Conservation (phyloP, 1,139 yeast species). For the Hyphopichia khmerensis region DNA sequence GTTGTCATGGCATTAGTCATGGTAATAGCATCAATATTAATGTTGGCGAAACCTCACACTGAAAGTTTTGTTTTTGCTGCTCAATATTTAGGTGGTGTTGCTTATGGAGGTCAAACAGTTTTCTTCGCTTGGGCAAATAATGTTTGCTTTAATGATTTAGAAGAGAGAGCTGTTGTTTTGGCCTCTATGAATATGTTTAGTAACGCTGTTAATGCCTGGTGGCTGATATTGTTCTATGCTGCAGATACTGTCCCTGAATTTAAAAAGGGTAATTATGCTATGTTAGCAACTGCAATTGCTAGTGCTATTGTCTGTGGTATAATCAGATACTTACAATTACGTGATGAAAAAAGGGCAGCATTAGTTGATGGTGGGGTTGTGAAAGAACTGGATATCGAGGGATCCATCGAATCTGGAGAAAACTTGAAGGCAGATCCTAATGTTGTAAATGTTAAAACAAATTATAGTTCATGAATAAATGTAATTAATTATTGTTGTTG, state of each 20-base stretch:
- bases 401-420: not conserved
- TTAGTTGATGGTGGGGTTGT: not conserved
- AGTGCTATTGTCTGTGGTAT: conserved; percentile 27
- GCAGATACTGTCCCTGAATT: conserved; percentile 53
- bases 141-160: conserved; percentile 51
- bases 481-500: no score
- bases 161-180: conserved; percentile 56
- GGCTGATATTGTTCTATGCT: conserved; percentile 52
- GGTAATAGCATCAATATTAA: conserved; percentile 46
- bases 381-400: conserved; percentile 3
- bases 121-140: conserved; percentile 64
- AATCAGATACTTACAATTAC: conserved; percentile 35
- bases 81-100: conserved; percentile 52
- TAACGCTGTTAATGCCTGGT: conserved; percentile 64
- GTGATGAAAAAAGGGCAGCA: conserved; percentile 23
- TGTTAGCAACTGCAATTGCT: conserved; percentile 48
- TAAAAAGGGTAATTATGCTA: conserved; percentile 54
- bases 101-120: conserved; percentile 58
- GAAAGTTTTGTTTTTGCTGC: conserved; percentile 47
- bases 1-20: conserved; percentile 37
- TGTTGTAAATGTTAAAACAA: no score
- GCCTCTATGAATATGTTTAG: conserved; percentile 67
- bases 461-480: no score
- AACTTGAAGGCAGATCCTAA: not conserved
- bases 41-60: conserved; percentile 29